These are phyloP conservation scores for Bjerkandera adusta DNA, from an alignment of 1,284 basidiomycete genomes.

Conservation along the genomic window DNA sequence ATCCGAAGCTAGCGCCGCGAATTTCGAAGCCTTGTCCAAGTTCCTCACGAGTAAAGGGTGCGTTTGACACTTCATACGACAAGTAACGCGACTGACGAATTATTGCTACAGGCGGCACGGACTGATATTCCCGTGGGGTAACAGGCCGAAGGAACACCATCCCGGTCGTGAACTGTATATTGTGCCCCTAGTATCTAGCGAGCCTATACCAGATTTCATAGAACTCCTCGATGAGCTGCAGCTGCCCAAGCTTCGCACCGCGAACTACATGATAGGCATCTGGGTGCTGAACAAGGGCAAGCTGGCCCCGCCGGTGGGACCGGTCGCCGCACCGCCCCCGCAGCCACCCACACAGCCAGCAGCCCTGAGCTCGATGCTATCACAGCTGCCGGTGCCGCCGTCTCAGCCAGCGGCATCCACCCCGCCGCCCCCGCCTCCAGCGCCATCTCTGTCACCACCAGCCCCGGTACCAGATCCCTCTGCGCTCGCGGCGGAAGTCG, in stretches of 20 bases:
- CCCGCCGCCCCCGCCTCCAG: conserved; percentile 9
- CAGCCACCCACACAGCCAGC: too few relatives aligned
- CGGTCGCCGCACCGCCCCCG: conserved; percentile 23
- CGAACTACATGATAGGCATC: conserved; percentile 76
- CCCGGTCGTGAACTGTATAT: conserved; percentile 89
- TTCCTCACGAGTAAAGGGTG: conserved; percentile 78
- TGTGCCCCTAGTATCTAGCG: conserved; percentile 70
- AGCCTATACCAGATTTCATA: conserved; percentile 80
- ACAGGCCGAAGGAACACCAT: conserved; percentile 63
- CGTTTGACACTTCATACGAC: conserved; percentile 35
- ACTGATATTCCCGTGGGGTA: conserved; percentile 83
- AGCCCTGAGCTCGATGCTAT: too few relatives aligned
- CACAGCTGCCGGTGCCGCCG: too few relatives aligned
- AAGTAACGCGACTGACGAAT: conserved; percentile 11
- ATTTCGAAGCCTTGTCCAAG: conserved; percentile 62
- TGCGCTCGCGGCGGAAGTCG: conserved; percentile 45
- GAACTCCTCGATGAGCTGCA: conserved; percentile 81
- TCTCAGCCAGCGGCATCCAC: neutral
- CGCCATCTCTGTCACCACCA: conserved; percentile 3
- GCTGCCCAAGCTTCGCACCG: conserved; percentile 59
- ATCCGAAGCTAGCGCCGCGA: conserved; percentile 39
- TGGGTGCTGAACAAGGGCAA: conserved; percentile 81
- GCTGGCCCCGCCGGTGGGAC: conserved; percentile 42
- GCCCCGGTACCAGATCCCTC: conserved; percentile 10
- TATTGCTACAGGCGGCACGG: conserved; percentile 70